Percentiles rank a stretch among this genome's conserved stretches.
These are phyloP conservation scores for Salvia splendens DNA, from an alignment of 257 asterid species.

Conservation along the genomic window DNA sequence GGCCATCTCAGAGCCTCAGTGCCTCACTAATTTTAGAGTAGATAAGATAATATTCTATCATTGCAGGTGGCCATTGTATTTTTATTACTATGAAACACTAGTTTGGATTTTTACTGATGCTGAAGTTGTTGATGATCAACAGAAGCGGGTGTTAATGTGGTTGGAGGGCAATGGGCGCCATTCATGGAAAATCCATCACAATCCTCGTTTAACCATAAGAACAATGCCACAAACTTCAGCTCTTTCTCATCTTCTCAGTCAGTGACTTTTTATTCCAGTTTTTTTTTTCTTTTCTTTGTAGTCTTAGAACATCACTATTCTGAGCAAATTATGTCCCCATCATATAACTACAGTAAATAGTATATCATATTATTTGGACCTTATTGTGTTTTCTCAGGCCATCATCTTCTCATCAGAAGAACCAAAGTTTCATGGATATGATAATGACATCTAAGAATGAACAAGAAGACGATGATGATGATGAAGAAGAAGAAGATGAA, in stretches of 20 bases:
- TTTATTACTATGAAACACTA: constrained; percentile 3
- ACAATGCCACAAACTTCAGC: constrained; percentile 52
- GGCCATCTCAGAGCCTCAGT: not conserved
- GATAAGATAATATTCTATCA: not conserved
- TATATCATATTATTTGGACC: constrained; percentile 11
- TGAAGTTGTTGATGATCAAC: constrained; percentile 29
- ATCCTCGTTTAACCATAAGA: constrained; percentile 58
- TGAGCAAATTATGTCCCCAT: not conserved
- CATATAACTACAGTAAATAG: not conserved
- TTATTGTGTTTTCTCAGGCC: constrained; percentile 49
- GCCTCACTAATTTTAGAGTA: not conserved
- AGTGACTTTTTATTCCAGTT: constrained; percentile 42
- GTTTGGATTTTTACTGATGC: constrained; percentile 21
- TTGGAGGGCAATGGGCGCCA: constrained; percentile 62
- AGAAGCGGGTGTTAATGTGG: constrained; percentile 59
- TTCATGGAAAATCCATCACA: constrained; percentile 64
- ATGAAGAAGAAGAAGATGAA: constrained; percentile 74
- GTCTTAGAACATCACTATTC: not conserved
- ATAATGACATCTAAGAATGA: constrained; percentile 64
- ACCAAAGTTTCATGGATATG: constrained; percentile 75
- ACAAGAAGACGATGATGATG: constrained; percentile 79
- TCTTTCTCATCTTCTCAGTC: constrained; percentile 77
- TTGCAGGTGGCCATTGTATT: constrained; percentile 9
- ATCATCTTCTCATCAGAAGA: constrained; percentile 61
- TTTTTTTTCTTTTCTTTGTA: constrained; percentile 4